Evolutionary conservation across 441 rosid species (phyloP).

Genomic region (Corymbia calophylla): DNA sequence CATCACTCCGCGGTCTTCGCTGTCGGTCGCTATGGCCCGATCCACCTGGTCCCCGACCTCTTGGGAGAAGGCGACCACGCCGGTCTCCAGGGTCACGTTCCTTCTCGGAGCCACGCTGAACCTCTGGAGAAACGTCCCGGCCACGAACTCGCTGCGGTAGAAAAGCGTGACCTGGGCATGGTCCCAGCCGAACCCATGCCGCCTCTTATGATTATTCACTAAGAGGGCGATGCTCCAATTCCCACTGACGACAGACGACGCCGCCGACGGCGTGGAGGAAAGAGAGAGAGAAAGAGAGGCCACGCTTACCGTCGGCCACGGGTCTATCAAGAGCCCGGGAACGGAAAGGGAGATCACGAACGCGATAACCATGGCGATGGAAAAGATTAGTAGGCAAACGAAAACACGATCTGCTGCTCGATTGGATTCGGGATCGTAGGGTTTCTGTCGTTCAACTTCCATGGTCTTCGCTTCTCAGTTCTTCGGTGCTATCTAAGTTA

Average conservation of each 20-base stretch:
- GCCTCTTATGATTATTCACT: neutral
- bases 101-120: neutral
- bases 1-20: neutral
- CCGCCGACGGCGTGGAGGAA: neutral
- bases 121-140: neutral
- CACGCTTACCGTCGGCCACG: neutral
- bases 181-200: neutral
- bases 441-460: neutral
- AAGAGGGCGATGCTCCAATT: neutral
- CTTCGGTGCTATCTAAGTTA: neutral
- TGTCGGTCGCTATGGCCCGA: neutral
- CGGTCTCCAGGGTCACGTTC: neutral
- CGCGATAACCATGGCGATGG: rapidly evolving
- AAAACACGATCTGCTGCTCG: neutral
- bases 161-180: neutral
- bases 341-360: neutral
- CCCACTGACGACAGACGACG: neutral
- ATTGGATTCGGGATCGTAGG: neutral
- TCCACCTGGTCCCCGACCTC: neutral
- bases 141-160: neutral
- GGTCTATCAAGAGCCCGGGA: neutral
- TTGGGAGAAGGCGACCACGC: neutral
- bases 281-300: neutral
- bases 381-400: too few species aligned
- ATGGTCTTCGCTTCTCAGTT: neutral